Conservation (phyloP, 2,329 filamentous ascomycete genomes). For the Aspergillus latus region DNA sequence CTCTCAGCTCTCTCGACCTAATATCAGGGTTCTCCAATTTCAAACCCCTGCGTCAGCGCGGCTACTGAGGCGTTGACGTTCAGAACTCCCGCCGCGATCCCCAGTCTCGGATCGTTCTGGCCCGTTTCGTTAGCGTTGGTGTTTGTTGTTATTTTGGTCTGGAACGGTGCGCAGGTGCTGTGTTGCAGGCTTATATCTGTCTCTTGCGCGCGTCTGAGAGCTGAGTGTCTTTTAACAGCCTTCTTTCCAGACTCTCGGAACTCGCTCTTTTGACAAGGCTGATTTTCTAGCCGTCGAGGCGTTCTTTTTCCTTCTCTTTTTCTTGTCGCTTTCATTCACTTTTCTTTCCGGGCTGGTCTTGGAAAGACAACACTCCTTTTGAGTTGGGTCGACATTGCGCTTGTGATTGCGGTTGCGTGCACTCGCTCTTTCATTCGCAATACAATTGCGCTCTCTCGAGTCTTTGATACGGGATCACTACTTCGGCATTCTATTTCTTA, state of each 20-base stretch:
- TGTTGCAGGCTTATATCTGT: conserved; percentile 16
- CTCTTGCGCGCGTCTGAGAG: neutral
- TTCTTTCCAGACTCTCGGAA: neutral
- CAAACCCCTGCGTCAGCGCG: conserved; percentile 20
- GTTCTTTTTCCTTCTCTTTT: conserved; percentile 1
- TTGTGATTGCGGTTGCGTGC: conserved; percentile 4
- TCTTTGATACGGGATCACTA: conserved; percentile 1
- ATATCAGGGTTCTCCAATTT: conserved; percentile 21
- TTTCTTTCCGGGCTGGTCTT: conserved; percentile 23
- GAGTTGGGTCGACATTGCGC: neutral
- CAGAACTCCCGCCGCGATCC: conserved; percentile 12
- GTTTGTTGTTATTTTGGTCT: conserved; percentile 17
- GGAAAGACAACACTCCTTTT: conserved; percentile 9
- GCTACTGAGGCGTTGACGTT: conserved; percentile 24
- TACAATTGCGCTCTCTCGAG: neutral
- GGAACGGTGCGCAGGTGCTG: conserved; percentile 1
- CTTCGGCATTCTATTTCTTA: conserved; percentile 6
- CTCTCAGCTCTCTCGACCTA: conserved; percentile 1
- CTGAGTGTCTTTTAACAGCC: conserved; percentile 3
- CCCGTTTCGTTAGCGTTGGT: conserved; percentile 12
- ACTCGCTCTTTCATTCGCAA: neutral
- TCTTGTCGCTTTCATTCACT: conserved; percentile 8
- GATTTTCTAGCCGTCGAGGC: conserved; percentile 8
- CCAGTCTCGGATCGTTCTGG: conserved; percentile 17
- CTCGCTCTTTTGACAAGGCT: conserved; percentile 1